Base-by-base conservation (phyloP, 805 yeast genomes). In the Candida maesae region DNA sequence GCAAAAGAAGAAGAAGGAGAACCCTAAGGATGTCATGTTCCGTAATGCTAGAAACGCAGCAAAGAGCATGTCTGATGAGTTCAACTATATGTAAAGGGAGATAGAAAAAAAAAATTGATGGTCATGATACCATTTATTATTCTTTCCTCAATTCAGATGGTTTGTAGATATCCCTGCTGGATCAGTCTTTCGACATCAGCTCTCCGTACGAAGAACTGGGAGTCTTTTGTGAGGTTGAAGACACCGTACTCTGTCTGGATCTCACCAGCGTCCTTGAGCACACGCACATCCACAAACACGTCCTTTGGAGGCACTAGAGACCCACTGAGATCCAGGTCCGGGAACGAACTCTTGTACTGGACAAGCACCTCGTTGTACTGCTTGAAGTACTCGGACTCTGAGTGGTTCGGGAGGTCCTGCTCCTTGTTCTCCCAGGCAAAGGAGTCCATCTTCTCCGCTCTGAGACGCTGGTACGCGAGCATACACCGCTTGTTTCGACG, bases 211-310 rank as follows among this genome's bases (percentile, higher is more conserved):
- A 85, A 91, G 58, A 91, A 90, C 58, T 93, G 98, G 3, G 96
- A 85, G 60, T 91, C 91, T 56, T 90, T 91, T 3, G 95, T 86
- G 49, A 93, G 66, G 54, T 90, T 90, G 66, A 93, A 89, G 4
- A 88, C 96, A 17, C 97, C 99, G 54, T 91, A 91, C 60, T 91
- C 99, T 0, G 99, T 93, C 58, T 90, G 96, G 26, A 91, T 88
- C 58, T 93, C 98, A 2, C 99, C 99, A 0, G 95, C 97, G 55
- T 91, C 95, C 59, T 84, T 84, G 38, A 91, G 64, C 7, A 91
- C 98, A 43, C 99, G 68, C 5, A 93, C 98, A 56, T 91, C 99
- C 9, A 91, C 85, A 53, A 91, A 93, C 21, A 93, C 84, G 51
- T 88, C 95, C 27, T 75, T 76, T 1, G 99, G 98, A 0, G 99